These are phyloP conservation scores for Entrophospora sp. DNA, from an alignment of 192 early-diverging fungal species.

Conservation along the genomic window DNA sequence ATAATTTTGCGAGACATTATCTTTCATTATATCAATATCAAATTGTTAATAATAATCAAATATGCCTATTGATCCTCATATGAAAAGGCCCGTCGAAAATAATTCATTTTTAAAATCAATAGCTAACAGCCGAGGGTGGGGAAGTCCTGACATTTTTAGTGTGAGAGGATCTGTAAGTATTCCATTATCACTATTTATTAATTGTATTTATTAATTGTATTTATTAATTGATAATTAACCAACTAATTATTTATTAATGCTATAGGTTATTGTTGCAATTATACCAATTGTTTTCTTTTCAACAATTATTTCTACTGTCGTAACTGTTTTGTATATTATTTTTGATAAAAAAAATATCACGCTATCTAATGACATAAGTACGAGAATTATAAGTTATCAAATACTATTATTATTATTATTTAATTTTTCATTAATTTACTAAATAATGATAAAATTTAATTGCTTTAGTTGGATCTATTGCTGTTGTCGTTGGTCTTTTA, in stretches of 20 bases:
- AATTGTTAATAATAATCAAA: too few relatives aligned
- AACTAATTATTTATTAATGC: too few relatives aligned
- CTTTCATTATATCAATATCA: too few relatives aligned
- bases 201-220: background rate
- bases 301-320: background rate
- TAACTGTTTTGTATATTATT: background rate
- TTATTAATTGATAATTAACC: constrained; percentile 7
- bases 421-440: background rate
- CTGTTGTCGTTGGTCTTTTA: constrained; percentile 60
- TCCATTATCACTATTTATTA: background rate
- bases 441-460: background rate
- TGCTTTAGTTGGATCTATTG: constrained; percentile 36
- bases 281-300: constrained; percentile 1
- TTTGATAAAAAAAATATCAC: background rate
- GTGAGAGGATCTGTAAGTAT: background rate
- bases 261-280: too few relatives aligned
- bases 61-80: background rate
- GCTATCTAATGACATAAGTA: background rate
- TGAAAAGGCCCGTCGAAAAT: background rate
- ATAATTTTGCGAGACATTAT: too few relatives aligned
- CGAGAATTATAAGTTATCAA: background rate
- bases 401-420: background rate
- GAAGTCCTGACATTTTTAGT: background rate
- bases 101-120: background rate
- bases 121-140: background rate